Conservation (phyloP, 129 eudicot genomes). For the Chrysanthemum seticuspe region DNA sequence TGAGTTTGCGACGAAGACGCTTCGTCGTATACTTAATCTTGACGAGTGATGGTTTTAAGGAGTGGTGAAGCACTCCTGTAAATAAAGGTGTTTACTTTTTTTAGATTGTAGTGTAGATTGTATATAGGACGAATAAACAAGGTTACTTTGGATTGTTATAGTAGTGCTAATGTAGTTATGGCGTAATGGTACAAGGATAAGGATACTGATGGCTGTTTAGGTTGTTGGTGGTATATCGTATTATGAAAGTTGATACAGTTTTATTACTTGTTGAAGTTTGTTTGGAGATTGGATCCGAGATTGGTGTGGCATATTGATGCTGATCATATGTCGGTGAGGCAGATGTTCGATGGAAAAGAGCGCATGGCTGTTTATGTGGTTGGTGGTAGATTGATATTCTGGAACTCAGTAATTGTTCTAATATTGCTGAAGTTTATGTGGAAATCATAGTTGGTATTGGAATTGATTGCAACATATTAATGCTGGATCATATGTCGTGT, state of each 20-base stretch:
- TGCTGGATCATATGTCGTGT: conserved; percentile 16
- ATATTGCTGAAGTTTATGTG: conserved; percentile 18
- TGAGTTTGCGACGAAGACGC: conserved; percentile 74
- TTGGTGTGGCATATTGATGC: background rate
- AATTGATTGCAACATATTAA: conserved; percentile 8
- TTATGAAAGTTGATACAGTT: conserved; percentile 17
- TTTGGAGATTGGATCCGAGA: conserved; percentile 2
- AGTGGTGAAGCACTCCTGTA: conserved; percentile 50
- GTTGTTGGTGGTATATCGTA: conserved; percentile 29
- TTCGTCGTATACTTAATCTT: conserved; percentile 94
- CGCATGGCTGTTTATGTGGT: conserved; percentile 27
- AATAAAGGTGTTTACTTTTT: conserved; percentile 42
- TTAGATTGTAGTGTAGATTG: conserved; percentile 37
- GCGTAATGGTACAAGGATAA: conserved; percentile 29
- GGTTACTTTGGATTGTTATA: conserved; percentile 26
- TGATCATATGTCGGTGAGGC: conserved; percentile 4
- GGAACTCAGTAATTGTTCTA: conserved; percentile 13
- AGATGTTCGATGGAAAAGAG: background rate
- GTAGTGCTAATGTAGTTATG: conserved; percentile 26
- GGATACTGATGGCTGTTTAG: conserved; percentile 31
- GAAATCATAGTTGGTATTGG: conserved; percentile 9
- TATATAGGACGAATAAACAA: conserved; percentile 46
- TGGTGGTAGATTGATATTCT: conserved; percentile 25
- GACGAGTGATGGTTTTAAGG: conserved; percentile 52
- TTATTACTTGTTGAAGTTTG: conserved; percentile 9